phyloP scores from a whole-genome alignment of 2,329 filamentous ascomycete genomes.

The Macroventuria anomochaeta region DNA sequence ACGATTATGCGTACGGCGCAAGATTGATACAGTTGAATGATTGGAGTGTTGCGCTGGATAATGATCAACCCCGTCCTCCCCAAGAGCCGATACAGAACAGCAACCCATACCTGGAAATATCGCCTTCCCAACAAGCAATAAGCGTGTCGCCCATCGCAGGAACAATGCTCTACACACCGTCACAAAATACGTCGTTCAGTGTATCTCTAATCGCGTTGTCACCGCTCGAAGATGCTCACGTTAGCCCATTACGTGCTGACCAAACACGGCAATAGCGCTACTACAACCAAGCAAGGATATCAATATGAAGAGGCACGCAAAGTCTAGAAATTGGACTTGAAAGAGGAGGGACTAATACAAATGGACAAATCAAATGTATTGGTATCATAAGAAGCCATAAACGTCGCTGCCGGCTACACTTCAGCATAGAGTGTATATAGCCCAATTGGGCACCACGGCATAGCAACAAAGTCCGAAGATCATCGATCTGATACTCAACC shows the following conservation, averaged over 20 bases:
- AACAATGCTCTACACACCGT: not conserved
- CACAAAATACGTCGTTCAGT: conserved; percentile 8
- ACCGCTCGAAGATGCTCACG: conserved; percentile 17
- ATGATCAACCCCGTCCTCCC: conserved; percentile 6
- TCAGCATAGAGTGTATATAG: not conserved
- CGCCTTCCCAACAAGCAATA: not conserved
- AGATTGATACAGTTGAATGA: conserved; percentile 19
- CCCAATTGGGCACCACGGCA: not conserved
- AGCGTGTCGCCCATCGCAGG: conserved; percentile 2
- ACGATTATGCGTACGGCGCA: conserved; percentile 14
- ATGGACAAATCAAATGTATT: conserved; percentile 1
- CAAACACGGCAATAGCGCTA: conserved; percentile 6
- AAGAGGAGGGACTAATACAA: not conserved
- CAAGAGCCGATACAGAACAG: not conserved
- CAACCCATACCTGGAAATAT: conserved; percentile 6
- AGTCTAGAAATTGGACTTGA: not conserved
- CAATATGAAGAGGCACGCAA: not conserved
- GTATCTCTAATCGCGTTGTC: conserved; percentile 21
- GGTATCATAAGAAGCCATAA: conserved; percentile 5
- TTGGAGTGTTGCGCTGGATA: conserved; percentile 13
- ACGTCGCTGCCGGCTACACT: not conserved
- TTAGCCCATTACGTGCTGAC: conserved; percentile 9
- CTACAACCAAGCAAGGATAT: conserved; percentile 1
- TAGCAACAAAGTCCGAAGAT: not conserved
- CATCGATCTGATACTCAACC: not conserved